Conservation (phyloP, 1,139 yeast genomes). For the Magnusiomyces suaveolens region DNA sequence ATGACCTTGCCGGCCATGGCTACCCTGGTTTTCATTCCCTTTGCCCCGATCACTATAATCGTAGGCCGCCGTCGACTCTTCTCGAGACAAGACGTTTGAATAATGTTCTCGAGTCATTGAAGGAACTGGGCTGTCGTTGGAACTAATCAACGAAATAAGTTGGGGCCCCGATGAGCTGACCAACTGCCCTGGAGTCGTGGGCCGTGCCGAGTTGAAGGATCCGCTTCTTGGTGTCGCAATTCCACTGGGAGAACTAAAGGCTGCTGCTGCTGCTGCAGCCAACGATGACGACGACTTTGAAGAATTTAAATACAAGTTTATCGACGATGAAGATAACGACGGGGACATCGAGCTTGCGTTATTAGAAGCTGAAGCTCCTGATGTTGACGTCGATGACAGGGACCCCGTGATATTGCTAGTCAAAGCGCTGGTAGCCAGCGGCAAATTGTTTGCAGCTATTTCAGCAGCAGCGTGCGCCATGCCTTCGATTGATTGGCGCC, state of each 20-base stretch:
- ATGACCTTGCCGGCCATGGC: constrained; percentile 5
- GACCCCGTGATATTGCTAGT: background rate
- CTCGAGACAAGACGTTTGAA: constrained; percentile 1
- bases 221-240: constrained; percentile 4
- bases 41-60: background rate
- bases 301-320: background rate
- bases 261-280: constrained; percentile 7
- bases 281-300: constrained; percentile 7
- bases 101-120: constrained; percentile 3
- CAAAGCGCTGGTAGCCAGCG: background rate
- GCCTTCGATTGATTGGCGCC: constrained; percentile 11
- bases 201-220: constrained; percentile 25
- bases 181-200: background rate
- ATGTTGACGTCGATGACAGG: background rate
- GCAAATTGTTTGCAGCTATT: constrained; percentile 2
- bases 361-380: constrained; percentile 8
- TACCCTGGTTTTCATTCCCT: background rate
- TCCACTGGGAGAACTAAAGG: constrained; percentile 5
- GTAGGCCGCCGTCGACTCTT: constrained; percentile 1
- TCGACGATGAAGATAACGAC: background rate
- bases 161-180: constrained; percentile 4
- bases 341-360: background rate
- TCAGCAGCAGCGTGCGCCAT: constrained; percentile 11
- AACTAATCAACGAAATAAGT: constrained; percentile 12
- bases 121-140: constrained; percentile 1